These are phyloP conservation scores for Euryodendron excelsum DNA, from an alignment of 148 eudicot species.

Conservation along the genomic window DNA sequence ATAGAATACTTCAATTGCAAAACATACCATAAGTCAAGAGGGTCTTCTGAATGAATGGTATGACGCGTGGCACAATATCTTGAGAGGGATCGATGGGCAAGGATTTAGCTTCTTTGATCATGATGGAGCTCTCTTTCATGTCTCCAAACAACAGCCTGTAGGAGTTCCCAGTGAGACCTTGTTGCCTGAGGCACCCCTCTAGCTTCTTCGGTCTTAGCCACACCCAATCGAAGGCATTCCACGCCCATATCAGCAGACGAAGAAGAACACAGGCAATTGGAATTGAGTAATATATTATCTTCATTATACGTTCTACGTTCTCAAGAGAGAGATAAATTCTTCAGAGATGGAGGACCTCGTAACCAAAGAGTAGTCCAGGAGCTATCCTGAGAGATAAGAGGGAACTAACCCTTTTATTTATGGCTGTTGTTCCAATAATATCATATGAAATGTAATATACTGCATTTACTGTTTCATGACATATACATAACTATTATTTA, in stretches of 20 bases:
- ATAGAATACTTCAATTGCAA: too few species aligned
- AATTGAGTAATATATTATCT: too few species aligned
- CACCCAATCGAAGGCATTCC: conserved; percentile 15
- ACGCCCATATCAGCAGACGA: not conserved
- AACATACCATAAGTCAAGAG: conserved; percentile 17
- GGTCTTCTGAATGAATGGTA: conserved; percentile 12
- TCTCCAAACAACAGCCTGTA: conserved; percentile 26
- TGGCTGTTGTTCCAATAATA: too few species aligned
- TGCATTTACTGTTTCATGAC: too few species aligned
- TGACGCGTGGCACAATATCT: conserved; percentile 17
- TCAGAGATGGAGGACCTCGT: too few species aligned
- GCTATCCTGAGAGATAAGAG: too few species aligned
- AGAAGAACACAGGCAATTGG: not conserved
- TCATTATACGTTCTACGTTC: too few species aligned
- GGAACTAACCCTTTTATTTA: too few species aligned
- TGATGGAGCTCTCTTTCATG: not conserved
- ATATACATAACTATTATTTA: too few species aligned
- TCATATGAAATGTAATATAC: too few species aligned
- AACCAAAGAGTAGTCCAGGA: too few species aligned
- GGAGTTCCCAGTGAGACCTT: conserved; percentile 23
- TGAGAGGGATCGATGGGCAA: conserved; percentile 15
- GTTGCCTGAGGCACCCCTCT: conserved; percentile 22
- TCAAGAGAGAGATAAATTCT: too few species aligned
- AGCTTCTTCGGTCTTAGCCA: conserved; percentile 27
- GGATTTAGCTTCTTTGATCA: conserved; percentile 17